Evolutionary conservation across 2,329 filamentous ascomycete species (phyloP).

Genomic region (Capronia americana): DNA sequence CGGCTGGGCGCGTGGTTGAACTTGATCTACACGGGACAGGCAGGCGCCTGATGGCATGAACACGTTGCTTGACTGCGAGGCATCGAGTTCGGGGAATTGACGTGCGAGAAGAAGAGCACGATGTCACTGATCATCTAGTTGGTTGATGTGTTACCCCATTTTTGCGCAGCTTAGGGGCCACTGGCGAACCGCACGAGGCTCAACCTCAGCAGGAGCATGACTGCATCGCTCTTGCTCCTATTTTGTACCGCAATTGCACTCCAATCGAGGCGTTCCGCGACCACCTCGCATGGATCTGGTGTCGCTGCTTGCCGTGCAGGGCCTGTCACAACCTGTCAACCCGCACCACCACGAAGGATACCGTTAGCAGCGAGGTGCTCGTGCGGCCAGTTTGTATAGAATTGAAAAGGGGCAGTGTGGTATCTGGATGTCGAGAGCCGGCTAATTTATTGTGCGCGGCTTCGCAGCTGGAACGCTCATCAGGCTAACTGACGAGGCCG

Average conservation of each 20-base stretch:
- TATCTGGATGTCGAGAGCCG: background rate
- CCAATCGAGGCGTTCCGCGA: background rate
- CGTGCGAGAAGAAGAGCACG: background rate
- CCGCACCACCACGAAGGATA: background rate
- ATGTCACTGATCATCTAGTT: background rate
- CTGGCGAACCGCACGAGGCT: background rate
- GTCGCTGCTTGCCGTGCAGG: background rate
- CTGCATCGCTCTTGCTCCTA: background rate
- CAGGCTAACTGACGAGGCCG: background rate
- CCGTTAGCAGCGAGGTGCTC: background rate
- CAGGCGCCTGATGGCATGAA: conserved; percentile 27
- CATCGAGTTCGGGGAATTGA: background rate
- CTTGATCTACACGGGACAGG: conserved; percentile 55
- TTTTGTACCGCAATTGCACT: background rate
- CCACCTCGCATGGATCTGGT: background rate
- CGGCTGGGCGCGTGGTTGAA: conserved; percentile 73
- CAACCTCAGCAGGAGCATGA: conserved; percentile 1
- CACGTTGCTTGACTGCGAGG: background rate
- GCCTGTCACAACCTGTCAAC: background rate
- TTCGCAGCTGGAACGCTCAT: background rate
- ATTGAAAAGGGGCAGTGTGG: background rate
- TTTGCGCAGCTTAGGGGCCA: conserved; percentile 2
- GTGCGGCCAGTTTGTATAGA: no score
- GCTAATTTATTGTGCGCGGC: background rate
- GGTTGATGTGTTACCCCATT: background rate